These are phyloP conservation scores for Botrytis tulipae DNA, from an alignment of 2,329 filamentous ascomycete genomes.

Conservation along the genomic window DNA sequence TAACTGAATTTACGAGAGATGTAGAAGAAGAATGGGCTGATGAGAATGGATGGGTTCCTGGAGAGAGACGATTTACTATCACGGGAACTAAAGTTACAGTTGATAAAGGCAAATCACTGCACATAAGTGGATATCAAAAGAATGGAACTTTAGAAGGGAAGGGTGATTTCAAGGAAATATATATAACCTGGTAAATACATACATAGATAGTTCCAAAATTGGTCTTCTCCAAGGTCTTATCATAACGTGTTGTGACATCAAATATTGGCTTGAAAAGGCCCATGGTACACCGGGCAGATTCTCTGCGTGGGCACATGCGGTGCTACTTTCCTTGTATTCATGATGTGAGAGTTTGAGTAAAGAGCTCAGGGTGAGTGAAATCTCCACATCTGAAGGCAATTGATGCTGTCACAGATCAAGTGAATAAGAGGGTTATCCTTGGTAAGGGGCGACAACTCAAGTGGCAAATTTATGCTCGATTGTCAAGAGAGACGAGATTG, in stretches of 20 bases:
- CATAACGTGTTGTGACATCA: neutral
- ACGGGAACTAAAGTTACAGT: slow-evolving; percentile 7
- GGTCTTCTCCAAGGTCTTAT: neutral
- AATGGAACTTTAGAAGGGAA: slow-evolving; percentile 15
- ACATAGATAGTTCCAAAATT: neutral
- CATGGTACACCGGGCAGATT: neutral
- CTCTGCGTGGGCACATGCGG: neutral
- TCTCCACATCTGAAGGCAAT: neutral
- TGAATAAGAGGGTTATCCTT: slow-evolving; percentile 1
- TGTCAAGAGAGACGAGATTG: neutral
- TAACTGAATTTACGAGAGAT: slow-evolving; percentile 13
- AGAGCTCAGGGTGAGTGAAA: neutral
- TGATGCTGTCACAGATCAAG: neutral
- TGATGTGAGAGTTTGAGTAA: neutral
- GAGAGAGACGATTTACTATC: slow-evolving; percentile 15
- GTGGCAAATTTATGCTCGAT: neutral
- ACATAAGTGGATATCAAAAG: slow-evolving; percentile 18
- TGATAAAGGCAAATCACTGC: neutral
- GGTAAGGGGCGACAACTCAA: neutral
- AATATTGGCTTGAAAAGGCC: neutral
- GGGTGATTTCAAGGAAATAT: neutral
- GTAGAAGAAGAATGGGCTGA: slow-evolving; percentile 24
- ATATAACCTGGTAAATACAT: slow-evolving; percentile 1
- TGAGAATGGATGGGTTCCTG: slow-evolving; percentile 16
- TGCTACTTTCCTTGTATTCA: neutral